These are phyloP conservation scores for Lasiosphaeriaceae sp. DNA, from an alignment of 495 filamentous ascomycete genomes.

Conservation along the genomic window DNA sequence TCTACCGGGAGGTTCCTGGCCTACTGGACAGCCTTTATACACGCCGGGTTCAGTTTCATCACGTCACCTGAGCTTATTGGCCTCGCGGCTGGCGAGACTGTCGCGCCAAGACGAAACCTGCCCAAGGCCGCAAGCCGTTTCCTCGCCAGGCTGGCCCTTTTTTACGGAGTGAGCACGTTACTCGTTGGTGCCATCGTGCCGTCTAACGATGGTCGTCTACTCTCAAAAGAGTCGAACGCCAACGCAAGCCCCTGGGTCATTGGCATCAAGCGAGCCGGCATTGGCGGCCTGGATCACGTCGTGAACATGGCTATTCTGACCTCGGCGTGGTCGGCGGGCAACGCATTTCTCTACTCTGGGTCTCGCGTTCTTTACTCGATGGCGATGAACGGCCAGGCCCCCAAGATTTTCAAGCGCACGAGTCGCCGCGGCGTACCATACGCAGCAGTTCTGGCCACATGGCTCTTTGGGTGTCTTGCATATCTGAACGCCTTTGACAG, in stretches of 20 bases:
- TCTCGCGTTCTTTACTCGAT: conserved; percentile 72
- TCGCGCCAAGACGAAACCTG: conserved; percentile 70
- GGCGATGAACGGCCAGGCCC: conserved; percentile 60
- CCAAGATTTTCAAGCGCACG: conserved; percentile 50
- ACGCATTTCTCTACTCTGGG: conserved; percentile 79
- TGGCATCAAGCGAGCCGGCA: conserved; percentile 43
- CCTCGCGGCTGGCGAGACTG: conserved; percentile 72
- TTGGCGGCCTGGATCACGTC: conserved; percentile 41
- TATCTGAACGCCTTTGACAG: conserved; percentile 58
- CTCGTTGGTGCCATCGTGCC: conserved; percentile 66
- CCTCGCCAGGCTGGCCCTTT: conserved; percentile 64
- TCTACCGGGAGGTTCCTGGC: conserved; percentile 45
- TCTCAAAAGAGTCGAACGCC: conserved; percentile 52
- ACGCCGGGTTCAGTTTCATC: conserved; percentile 48
- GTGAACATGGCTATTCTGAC: conserved; percentile 49
- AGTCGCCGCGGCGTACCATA: conserved; percentile 59
- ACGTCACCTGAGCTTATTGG: conserved; percentile 49
- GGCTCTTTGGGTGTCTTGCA: conserved; percentile 53
- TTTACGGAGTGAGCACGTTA: conserved; percentile 69
- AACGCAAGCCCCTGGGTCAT: conserved; percentile 59
- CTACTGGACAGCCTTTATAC: conserved; percentile 44
- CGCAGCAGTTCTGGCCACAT: conserved; percentile 53
- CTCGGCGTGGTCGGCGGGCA: conserved; percentile 55
- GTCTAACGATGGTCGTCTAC: conserved; percentile 50
- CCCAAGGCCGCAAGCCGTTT: conserved; percentile 70